phyloP scores from a whole-genome alignment of 306 rosid genomes.

The Quercus wislizeni region DNA sequence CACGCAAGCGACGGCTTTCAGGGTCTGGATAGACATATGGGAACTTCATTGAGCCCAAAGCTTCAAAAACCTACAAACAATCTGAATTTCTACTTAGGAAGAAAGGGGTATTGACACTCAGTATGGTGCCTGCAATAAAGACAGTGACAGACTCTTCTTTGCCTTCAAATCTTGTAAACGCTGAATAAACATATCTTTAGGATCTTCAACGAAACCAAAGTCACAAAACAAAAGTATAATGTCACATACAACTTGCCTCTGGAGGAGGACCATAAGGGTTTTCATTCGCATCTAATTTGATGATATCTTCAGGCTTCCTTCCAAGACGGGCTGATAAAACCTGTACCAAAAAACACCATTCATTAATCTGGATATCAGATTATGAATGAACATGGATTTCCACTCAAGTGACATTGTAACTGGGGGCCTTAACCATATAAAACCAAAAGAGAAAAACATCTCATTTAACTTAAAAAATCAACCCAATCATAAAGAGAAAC shows the following conservation, averaged over 20 bases:
- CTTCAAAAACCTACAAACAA: conserved; percentile 71
- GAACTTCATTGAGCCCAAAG: conserved; percentile 71
- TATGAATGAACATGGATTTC: neutral
- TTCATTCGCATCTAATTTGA: conserved; percentile 96
- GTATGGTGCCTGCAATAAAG: neutral
- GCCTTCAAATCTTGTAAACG: neutral
- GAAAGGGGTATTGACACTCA: conserved; percentile 5
- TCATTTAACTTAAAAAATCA: neutral
- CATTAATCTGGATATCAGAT: conserved; percentile 11
- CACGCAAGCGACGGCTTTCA: conserved; percentile 80
- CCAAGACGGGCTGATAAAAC: conserved; percentile 82
- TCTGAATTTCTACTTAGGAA: conserved; percentile 29
- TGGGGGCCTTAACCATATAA: neutral
- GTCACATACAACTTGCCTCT: conserved; percentile 48
- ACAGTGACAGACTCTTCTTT: neutral
- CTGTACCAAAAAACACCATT: conserved; percentile 38
- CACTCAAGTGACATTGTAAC: neutral
- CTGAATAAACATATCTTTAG: neutral
- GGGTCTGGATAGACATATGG: conserved; percentile 96
- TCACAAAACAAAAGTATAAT: neutral
- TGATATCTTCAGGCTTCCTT: conserved; percentile 91
- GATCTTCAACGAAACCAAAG: conserved; percentile 4
- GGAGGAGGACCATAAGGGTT: conserved; percentile 99
- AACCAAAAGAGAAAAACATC: neutral
- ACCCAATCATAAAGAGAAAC: neutral